A percentile compares a stretch with the other conserved stretches of the same genome.
phyloP scores from a whole-genome alignment of 2,329 filamentous ascomycete genomes.

The Trichoderma pleuroti region DNA sequence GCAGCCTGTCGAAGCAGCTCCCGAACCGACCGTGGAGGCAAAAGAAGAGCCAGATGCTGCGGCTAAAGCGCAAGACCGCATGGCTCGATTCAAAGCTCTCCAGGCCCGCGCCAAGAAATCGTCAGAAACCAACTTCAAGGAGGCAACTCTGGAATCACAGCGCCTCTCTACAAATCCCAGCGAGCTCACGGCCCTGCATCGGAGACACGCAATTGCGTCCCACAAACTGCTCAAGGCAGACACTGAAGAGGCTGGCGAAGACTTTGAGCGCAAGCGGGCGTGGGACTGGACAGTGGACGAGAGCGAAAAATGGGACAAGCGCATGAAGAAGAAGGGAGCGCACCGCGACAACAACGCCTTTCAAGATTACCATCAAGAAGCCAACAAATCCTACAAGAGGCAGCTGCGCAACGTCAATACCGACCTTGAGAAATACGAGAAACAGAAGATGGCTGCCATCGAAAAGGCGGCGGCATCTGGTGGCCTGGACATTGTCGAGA shows the following conservation, averaged over 20 bases:
- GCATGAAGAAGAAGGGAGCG: conserved; percentile 78
- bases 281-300: conserved; percentile 99
- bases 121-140: conserved; percentile 72
- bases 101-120: conserved; percentile 75
- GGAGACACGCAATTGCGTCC: conserved; percentile 80
- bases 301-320: conserved; percentile 88
- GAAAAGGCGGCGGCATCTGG: conserved; percentile 81
- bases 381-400: conserved; percentile 88
- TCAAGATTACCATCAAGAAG: conserved; percentile 81
- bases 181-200: conserved; percentile 72
- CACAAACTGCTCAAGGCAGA: conserved; percentile 94
- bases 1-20: neutral
- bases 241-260: conserved; percentile 76
- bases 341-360: conserved; percentile 85
- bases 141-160: conserved; percentile 78
- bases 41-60: conserved; percentile 31
- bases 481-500: conserved; percentile 89
- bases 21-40: conserved; percentile 21
- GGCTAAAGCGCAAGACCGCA: conserved; percentile 59
- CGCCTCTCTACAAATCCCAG: conserved; percentile 73
- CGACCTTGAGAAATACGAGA: conserved; percentile 80
- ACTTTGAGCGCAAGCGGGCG: conserved; percentile 95
- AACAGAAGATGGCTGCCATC: conserved; percentile 78
- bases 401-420: conserved; percentile 75
- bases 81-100: conserved; percentile 82